Base-by-base conservation (phyloP, 305 asterid species). In the Solanum hybrid region DNA sequence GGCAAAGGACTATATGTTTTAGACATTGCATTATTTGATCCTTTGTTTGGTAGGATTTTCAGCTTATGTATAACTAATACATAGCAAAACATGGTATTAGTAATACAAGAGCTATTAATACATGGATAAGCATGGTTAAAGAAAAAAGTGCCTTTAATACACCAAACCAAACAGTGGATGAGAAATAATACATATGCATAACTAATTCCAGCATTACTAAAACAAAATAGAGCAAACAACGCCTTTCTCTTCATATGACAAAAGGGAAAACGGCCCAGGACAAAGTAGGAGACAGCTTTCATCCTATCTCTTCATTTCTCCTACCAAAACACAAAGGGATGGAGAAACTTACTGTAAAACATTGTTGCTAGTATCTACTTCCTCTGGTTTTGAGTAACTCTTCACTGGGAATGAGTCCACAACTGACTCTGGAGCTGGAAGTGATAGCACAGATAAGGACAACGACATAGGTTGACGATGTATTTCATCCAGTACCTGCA, bases 401-500 rank as follows among this genome's bases (percentile, higher is more conserved):
- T 97, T 97, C 92, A 94, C 94, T 20, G 97, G 97, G 89, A 96
- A 96, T 89, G 98, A 95, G 92, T 97, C 95, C 33, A 97, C 99
- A 91, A 96, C 94, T 33, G 98, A 93, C 90, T 96, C 98, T 33
- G 96, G 97, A 91, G 99, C 99, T 26, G 99, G 98, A 91, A 92
- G 95, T 90, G 98, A 93, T 91, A 93, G 93, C 93, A 92, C 89
- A 36, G 98, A 94, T 93, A 94, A 90, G 93, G 99, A 93, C 92
- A 92, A 92, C 3, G 98, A 91, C 95, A 94, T 91, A 14, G 98
- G 98, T 90, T 96, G 98, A 77, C 95, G 95, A 91, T 97, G 99
- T 89, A 96, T 95, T 94, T 96, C 98, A 93, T 97, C 99, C 90
- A 96, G 94, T 61, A 97, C 98, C 99, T 97, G 95, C 79, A 91